Evolutionary conservation across 148 eudicot species (phyloP), one percentile per base, ranked within the genome.

Genomic region (Beta vulgaris): DNA sequence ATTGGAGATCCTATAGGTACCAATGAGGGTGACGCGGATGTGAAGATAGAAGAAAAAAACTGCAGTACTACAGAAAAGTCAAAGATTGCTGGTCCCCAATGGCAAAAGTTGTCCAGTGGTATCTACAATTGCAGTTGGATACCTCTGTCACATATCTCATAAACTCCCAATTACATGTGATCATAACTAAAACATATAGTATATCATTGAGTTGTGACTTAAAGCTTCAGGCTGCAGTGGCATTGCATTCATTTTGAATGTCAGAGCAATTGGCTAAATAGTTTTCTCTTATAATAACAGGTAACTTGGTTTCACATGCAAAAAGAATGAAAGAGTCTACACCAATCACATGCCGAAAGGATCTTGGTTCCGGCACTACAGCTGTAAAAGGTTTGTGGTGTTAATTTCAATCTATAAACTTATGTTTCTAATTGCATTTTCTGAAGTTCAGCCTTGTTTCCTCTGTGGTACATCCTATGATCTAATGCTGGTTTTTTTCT

Each of bases 1-100:
- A 82, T 94, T 76, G 93, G 95, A 82, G 93, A 90, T 49, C 82
- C 73, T 40, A 76, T 79, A 70, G 82, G 71, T 55, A 84, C 54
- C 79, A 71, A 79, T 42, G 79, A 76, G 43, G 80, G 80, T 78
- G 68, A 25, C 42, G 53, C 40, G 29, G 80, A 83, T 26, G 54
- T 75, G 57, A 84, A 77, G 74, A 71, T 65, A 74, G 67, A 73
- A 61, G 82, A 40, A 64, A 83, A 54, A 69, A 72, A 65, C 69
- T 73, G 71, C 62, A 29, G 37, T 35, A 37, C 48, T 43, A 65
- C 51, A 68, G 76, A 51, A 28, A 78, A 76, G 83, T 65, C 71
- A 37, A 80, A 73, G 42, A 70, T 49, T 21, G 44, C 57, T 55
- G 74, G 69, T 49, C 76, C 14, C 14, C 57, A 44, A 53, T 39